Base-by-base conservation (phyloP, 2,329 filamentous ascomycete species). In the Phialophora macrospora region DNA sequence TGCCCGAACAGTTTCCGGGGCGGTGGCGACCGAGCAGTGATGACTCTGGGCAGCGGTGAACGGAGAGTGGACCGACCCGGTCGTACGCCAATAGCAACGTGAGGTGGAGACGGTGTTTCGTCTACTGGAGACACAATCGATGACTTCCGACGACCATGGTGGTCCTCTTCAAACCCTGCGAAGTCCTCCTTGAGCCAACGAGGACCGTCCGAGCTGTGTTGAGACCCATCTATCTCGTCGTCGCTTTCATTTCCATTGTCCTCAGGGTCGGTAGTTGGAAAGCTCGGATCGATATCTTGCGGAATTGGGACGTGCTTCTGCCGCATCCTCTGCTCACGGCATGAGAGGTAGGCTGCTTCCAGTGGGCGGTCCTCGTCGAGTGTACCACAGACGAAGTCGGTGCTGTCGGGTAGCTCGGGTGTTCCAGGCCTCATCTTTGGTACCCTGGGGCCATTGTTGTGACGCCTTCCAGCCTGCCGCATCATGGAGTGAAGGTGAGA, bases 311-410 rank as follows among this genome's bases (percentile, higher is more conserved):
- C 88, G 67, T 93, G 90, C 80, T 93, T 97, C 71, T 90, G 88
- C 55, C 89, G 89, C 72, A 93, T 90, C 71, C 91, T 89, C 62
- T 91, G 88, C 73, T 93, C 90, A 64, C 96, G 84, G 73, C 90
- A 92, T 1, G 91, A 91, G 63, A 96, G 85, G 77, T 97, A 99
- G 0, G 92, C 94, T 71, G 93, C 92, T 76, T 99, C 95, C n/a
- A 98, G 80, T 2, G 93, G 92, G 52, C 92, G 88, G 74, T 99
- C 95, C 78, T 99, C 95, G 71, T 99, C 95, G 22, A 99, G 83
- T 0, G 95, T 99, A 65, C 95, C 95, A 74, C 95, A 98, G n/a
- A 99, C 95, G 71, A 99, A 99, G 77, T 99, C 95, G 14, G 95
- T 98, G 78, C 93, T 97, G 77, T 99, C 95, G 1, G 95, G 95